A percentile compares a stretch with the other conserved stretches of the same genome.
Conservation (phyloP, 108 stramenopile species). For the Discostella stelligeroides region DNA sequence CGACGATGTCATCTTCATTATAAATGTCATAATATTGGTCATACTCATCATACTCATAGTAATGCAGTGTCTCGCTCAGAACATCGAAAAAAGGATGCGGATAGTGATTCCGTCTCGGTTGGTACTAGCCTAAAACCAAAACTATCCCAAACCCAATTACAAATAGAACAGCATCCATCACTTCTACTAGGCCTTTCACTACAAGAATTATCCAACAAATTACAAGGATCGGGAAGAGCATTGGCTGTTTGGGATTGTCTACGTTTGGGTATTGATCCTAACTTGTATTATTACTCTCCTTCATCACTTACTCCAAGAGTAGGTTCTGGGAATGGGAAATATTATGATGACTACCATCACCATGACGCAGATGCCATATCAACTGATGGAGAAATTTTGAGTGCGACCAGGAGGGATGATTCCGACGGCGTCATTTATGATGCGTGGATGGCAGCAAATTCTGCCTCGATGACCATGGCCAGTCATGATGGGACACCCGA, state of each 20-base stretch:
- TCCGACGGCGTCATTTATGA: constrained; percentile 23
- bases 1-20: too few relatives aligned
- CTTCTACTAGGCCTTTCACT: constrained; percentile 47
- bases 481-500: not conserved
- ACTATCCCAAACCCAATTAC: too few relatives aligned
- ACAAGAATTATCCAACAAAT: constrained; percentile 46
- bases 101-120: too few relatives aligned
- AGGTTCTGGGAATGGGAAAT: not conserved
- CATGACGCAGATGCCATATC: too few relatives aligned
- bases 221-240: constrained; percentile 61
- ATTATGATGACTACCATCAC: too few relatives aligned
- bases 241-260: constrained; percentile 58
- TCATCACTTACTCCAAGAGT: too few relatives aligned
- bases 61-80: too few relatives aligned
- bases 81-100: too few relatives aligned
- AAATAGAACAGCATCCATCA: not conserved
- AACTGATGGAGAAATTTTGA: too few relatives aligned
- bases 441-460: constrained; percentile 32
- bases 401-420: not conserved
- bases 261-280: constrained; percentile 59
- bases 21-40: too few relatives aligned
- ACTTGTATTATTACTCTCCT: constrained; percentile 48
- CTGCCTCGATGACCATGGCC: not conserved
- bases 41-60: too few relatives aligned
- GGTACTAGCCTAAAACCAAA: too few relatives aligned